Evolutionary conservation across 2,329 filamentous ascomycete species (phyloP).

Genomic region (Macrophomina pseudophaseolina): DNA sequence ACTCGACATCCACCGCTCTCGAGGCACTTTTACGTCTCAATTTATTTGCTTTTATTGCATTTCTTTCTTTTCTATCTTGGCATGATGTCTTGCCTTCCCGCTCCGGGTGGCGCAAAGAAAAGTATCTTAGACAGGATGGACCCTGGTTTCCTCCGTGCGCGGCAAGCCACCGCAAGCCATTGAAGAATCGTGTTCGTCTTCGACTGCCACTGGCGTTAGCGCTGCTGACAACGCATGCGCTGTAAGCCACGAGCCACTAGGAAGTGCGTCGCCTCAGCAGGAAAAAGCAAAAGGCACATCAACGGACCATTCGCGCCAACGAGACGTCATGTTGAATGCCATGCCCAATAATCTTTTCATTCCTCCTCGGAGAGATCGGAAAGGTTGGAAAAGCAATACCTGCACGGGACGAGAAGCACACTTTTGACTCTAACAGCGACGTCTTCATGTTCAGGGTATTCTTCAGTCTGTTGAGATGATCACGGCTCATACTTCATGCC

Average conservation of each 20-base stretch:
- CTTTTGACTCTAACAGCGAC: neutral
- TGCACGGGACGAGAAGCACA: neutral
- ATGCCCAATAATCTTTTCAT: neutral
- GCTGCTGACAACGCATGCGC: constrained; percentile 16
- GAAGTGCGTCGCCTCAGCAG: neutral
- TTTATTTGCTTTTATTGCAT: neutral
- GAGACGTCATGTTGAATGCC: neutral
- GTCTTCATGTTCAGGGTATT: neutral
- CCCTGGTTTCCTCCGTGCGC: neutral
- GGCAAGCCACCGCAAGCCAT: neutral
- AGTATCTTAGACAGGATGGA: neutral
- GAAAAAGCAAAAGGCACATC: neutral
- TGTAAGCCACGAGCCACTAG: constrained; percentile 1
- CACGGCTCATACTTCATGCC: neutral
- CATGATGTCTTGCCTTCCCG: constrained; percentile 10
- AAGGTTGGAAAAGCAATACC: constrained; percentile 2
- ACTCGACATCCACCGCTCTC: neutral
- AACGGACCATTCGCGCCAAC: neutral
- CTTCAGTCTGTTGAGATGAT: neutral
- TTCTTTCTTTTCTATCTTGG: neutral
- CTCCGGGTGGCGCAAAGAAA: constrained; percentile 6
- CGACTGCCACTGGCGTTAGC: neutral
- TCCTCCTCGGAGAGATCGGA: constrained; percentile 4
- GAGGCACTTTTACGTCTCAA: neutral
- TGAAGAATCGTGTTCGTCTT: neutral